A percentile compares a stretch with the other conserved stretches of the same genome.
Evolutionary conservation across 169 alveolate species (phyloP).

Genomic region (Babesia bigemina): DNA sequence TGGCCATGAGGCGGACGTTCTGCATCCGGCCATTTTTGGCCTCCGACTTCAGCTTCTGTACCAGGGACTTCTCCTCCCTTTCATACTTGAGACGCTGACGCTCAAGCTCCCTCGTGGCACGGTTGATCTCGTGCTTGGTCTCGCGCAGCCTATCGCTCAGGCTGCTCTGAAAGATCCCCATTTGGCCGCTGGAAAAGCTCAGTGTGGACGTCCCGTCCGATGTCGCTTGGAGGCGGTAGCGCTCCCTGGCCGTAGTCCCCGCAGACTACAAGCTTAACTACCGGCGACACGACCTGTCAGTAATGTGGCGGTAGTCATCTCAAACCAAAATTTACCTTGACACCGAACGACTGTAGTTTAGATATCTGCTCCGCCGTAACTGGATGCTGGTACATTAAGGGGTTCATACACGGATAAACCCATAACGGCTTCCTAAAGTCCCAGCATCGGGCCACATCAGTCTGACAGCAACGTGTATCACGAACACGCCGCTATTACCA

Average conservation of each 20-base stretch:
- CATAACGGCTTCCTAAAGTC: slow-evolving; percentile 83
- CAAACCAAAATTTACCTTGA: slow-evolving; percentile 22
- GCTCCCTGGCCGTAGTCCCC: slow-evolving; percentile 53
- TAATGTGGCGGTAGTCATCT: neutral
- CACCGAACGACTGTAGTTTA: slow-evolving; percentile 71
- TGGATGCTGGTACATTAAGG: slow-evolving; percentile 90
- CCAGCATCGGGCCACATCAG: slow-evolving; percentile 92
- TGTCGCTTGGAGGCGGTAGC: slow-evolving; percentile 32
- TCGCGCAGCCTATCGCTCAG: slow-evolving; percentile 53
- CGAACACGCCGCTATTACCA: slow-evolving; percentile 62
- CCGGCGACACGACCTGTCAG: slow-evolving; percentile 26
- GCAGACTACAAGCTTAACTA: slow-evolving; percentile 18
- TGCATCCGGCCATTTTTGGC: slow-evolving; percentile 46
- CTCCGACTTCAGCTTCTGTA: slow-evolving; percentile 36
- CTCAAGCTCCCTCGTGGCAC: slow-evolving; percentile 56
- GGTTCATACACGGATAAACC: slow-evolving; percentile 95
- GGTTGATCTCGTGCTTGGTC: slow-evolving; percentile 41
- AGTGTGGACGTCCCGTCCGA: neutral
- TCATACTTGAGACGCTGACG: slow-evolving; percentile 45
- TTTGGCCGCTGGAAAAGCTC: slow-evolving; percentile 9
- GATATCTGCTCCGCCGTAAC: slow-evolving; percentile 82
- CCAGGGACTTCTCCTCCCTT: slow-evolving; percentile 35
- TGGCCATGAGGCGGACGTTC: slow-evolving; percentile 36
- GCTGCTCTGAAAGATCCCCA: slow-evolving; percentile 44
- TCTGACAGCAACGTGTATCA: slow-evolving; percentile 55